A percentile compares a stretch with the other conserved stretches of the same genome.
Evolutionary conservation across 1,284 basidiomycete genomes (phyloP).

Genomic region (Chondrostereum purpureum): DNA sequence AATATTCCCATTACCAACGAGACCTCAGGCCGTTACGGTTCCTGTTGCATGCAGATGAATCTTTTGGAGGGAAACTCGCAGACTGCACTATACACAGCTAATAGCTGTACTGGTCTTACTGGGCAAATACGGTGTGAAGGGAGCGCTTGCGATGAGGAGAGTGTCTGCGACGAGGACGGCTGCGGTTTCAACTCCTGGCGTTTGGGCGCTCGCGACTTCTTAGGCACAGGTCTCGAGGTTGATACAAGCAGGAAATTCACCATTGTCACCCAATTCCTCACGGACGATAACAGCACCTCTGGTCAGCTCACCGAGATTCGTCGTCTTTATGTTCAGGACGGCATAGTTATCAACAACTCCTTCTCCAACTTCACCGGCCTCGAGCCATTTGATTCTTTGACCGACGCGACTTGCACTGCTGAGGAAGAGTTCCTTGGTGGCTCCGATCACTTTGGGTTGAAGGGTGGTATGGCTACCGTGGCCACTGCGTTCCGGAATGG

Average conservation of each 20-base stretch:
- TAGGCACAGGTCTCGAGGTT: conserved; percentile 36
- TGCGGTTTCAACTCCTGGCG: conserved; percentile 57
- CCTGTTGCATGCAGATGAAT: conserved; percentile 50
- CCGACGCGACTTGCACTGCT: conserved; percentile 31
- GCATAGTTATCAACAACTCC: too few species aligned
- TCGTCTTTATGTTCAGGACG: conserved; percentile 42
- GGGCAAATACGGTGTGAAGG: too few species aligned
- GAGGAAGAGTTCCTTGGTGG: conserved; percentile 39
- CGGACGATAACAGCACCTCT: conserved; percentile 33
- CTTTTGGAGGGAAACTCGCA: conserved; percentile 39
- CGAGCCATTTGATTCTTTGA: too few species aligned
- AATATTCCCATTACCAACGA: conserved; percentile 32
- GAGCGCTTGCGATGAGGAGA: too few species aligned
- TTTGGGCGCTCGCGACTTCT: conserved; percentile 43
- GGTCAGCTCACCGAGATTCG: conserved; percentile 46
- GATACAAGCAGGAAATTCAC: conserved; percentile 41
- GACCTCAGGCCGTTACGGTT: conserved; percentile 24
- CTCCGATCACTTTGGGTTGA: conserved; percentile 33
- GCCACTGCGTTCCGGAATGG: conserved; percentile 37
- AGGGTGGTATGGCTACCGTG: conserved; percentile 42
- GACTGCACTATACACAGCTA: conserved; percentile 35
- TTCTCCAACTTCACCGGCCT: too few species aligned
- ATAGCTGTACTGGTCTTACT: conserved; percentile 34
- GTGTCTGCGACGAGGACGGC: not conserved
- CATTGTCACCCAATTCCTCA: conserved; percentile 52